phyloP scores from a whole-genome alignment of 352 stramenopile genomes.

The Peronospora farinosa region DNA sequence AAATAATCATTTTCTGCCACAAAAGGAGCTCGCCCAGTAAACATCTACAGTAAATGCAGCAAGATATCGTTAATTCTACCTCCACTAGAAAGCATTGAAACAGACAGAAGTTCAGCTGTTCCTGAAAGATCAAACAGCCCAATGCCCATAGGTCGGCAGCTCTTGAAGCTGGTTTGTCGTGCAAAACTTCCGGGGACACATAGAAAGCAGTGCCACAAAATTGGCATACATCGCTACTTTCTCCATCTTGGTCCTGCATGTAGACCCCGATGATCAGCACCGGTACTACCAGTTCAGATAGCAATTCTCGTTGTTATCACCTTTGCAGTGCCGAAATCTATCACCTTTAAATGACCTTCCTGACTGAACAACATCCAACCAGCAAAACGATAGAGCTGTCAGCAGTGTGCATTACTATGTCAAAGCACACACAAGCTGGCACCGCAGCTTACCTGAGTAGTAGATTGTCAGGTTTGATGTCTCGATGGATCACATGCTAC shows the following conservation, averaged over 20 bases:
- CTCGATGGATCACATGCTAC: slow-evolving; percentile 92
- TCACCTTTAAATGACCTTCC: slow-evolving; percentile 85
- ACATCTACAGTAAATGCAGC: slow-evolving; percentile 41
- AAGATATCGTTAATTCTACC: not conserved
- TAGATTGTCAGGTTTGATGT: slow-evolving; percentile 93
- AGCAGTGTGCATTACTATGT: not conserved
- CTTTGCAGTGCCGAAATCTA: slow-evolving; percentile 87
- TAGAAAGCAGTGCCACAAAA: slow-evolving; percentile 90
- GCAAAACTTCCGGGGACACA: slow-evolving; percentile 87
- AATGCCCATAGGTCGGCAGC: slow-evolving; percentile 88
- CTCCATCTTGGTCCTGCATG: slow-evolving; percentile 68
- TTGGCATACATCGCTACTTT: slow-evolving; percentile 44
- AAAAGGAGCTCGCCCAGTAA: slow-evolving; percentile 79
- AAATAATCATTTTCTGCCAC: slow-evolving; percentile 88
- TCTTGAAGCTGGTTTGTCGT: slow-evolving; percentile 71
- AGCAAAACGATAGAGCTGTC: slow-evolving; percentile 1
- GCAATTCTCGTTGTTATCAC: slow-evolving; percentile 17
- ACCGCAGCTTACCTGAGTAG: slow-evolving; percentile 52
- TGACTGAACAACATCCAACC: slow-evolving; percentile 24
- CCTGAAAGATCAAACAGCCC: slow-evolving; percentile 86
- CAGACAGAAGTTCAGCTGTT: slow-evolving; percentile 5
- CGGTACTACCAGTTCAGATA: not conserved
- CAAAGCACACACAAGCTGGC: not conserved
- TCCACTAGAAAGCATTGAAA: not conserved
- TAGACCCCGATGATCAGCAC: slow-evolving; percentile 5